Evolutionary conservation across 2,329 filamentous ascomycete species (phyloP).

Genomic region (Chaetoscypha palmicola): DNA sequence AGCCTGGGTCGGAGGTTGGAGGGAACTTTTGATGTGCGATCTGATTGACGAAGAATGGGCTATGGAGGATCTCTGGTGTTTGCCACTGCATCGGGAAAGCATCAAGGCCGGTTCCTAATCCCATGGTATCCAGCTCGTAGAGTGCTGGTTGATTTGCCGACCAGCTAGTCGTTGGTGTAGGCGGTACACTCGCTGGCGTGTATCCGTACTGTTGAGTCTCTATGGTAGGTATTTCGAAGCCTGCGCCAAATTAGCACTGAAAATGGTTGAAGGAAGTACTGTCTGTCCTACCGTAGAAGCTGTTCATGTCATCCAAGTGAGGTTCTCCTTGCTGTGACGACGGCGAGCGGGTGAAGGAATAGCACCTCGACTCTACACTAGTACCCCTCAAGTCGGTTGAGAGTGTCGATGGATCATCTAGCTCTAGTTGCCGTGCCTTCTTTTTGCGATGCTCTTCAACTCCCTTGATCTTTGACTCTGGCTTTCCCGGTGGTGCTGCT

Average conservation of each 20-base stretch:
- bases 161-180: neutral
- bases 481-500: neutral
- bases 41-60: neutral
- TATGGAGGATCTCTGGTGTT: neutral
- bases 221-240: neutral
- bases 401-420: neutral
- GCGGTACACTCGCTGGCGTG: neutral
- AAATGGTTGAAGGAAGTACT: too few relatives aligned
- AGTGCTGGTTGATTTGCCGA: neutral
- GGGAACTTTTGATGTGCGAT: neutral
- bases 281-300: slow-evolving; percentile 3
- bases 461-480: neutral
- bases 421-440: neutral
- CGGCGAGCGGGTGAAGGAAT: slow-evolving; percentile 5
- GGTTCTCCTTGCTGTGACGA: slow-evolving; percentile 1
- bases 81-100: slow-evolving; percentile 1
- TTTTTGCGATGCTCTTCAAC: neutral
- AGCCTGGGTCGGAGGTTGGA: neutral
- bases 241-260: too few relatives aligned
- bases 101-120: neutral
- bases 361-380: slow-evolving; percentile 1
- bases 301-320: slow-evolving; percentile 2
- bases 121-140: neutral
- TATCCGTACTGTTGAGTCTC: neutral
- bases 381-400: neutral